Percentiles rank a stretch among this genome's conserved stretches.
These are phyloP conservation scores for Xerophyta viscosa DNA, from an alignment of 106 monocot genomes.

Conservation along the genomic window DNA sequence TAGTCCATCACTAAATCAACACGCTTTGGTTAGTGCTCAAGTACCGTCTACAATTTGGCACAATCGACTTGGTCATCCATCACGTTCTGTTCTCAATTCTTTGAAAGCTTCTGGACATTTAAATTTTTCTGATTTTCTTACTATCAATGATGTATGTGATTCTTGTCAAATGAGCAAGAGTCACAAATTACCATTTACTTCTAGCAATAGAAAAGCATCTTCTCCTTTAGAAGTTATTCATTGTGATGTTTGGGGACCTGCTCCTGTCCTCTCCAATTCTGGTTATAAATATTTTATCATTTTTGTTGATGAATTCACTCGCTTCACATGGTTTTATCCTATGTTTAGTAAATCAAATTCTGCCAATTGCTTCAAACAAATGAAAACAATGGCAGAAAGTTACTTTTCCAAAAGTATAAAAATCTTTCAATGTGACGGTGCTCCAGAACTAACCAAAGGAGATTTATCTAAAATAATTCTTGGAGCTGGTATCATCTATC, in stretches of 20 bases:
- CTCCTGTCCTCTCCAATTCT: neutral
- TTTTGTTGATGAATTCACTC: constrained; percentile 9
- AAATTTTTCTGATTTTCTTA: neutral
- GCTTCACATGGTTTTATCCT: constrained; percentile 4
- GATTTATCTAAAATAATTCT: neutral
- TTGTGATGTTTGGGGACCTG: neutral
- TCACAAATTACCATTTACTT: neutral
- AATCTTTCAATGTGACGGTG: neutral
- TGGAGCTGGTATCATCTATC: neutral
- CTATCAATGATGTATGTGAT: neutral
- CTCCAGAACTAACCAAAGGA: neutral
- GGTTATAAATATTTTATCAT: constrained; percentile 7
- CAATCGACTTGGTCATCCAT: constrained; percentile 1
- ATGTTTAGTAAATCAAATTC: neutral
- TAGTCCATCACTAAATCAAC: neutral
- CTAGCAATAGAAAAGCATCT: neutral
- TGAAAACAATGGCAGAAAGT: too few species aligned
- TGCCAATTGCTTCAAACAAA: neutral
- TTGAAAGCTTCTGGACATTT: neutral
- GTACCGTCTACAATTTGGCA: constrained; percentile 5
- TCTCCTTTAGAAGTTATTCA: constrained; percentile 5
- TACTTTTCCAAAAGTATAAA: too few species aligned
- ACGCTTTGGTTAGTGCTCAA: neutral
- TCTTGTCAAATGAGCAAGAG: constrained; percentile 7
- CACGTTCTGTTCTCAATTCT: neutral